Base-by-base conservation (phyloP, 495 filamentous ascomycete species). In the Copromyces sp. region DNA sequence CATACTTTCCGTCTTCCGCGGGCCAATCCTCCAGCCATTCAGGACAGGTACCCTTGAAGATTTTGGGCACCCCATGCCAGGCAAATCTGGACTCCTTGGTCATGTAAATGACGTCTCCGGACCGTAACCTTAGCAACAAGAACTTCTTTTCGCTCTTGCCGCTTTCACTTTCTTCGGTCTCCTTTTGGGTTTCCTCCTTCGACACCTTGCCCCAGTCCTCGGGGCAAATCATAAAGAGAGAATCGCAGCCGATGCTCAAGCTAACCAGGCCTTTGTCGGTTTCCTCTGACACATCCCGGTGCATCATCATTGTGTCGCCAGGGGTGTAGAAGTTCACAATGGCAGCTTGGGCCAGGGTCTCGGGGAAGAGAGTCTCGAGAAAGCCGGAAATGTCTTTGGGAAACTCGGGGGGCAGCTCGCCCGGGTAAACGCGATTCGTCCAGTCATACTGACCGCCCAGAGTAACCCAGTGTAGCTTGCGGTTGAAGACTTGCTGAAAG, bases 401-500 rank as follows among this genome's bases (percentile, higher is more conserved):
- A 74, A 97, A 97, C 24, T 78, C 72, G 1, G 92, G 92, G n/a
- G 93, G 90, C 2, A 74, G 73, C 68, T 85, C 86, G 3, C 80
- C 76, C 0, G 94, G 93, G 78, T 98, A 97, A 38, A 86, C 81
- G 77, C 96, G 94, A 42, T 86, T 84, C 3, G 93, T 94, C 95
- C 95, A 97, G 81, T 98, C 91, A 81, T 98, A 97, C 77, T 98
- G 94, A 0, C 93, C 94, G 38, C 95, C 95, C 12, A 98, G 86
- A 7, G 95, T 97, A 16, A 97, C 87, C 95, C 95, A 98, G 65
- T 93, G 92, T 8, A 98, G 87, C 73, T 92, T 94, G 74, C 90
- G 90, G 41, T 89, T 84, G 3, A 97, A 83, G 53, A 91, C 85
- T 72, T 86, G 87, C 41, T 86, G 83, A 68, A 93, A 83, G 16